phyloP scores from a whole-genome alignment of 306 rosid genomes.

The Macrotyloma uniflorum region DNA sequence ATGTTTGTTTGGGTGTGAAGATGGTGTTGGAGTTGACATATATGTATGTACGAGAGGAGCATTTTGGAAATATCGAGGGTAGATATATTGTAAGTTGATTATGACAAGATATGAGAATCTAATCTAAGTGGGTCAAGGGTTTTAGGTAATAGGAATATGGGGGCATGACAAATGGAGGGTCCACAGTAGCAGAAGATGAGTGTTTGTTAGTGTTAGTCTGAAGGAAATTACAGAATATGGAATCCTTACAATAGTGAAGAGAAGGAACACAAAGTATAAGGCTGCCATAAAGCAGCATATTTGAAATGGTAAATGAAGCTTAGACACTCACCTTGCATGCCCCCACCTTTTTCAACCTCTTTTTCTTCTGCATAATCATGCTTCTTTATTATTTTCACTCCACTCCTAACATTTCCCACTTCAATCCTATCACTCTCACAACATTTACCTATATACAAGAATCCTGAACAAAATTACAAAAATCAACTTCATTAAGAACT shows the following conservation, averaged over 20 bases:
- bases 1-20: neutral
- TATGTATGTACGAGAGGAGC: neutral
- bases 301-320: slow-evolving; percentile 35
- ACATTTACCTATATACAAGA: too few species aligned
- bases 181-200: slow-evolving; percentile 23
- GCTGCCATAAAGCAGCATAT: slow-evolving; percentile 49
- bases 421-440: neutral
- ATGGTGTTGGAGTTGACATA: slow-evolving; percentile 26
- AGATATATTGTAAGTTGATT: slow-evolving; percentile 27
- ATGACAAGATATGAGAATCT: slow-evolving; percentile 25
- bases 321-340: neutral
- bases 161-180: slow-evolving; percentile 27
- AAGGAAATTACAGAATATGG: slow-evolving; percentile 21
- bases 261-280: slow-evolving; percentile 27
- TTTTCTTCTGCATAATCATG: slow-evolving; percentile 39
- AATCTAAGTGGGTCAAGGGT: slow-evolving; percentile 28
- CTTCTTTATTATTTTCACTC: neutral
- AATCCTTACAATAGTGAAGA: slow-evolving; percentile 29
- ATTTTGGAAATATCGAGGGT: slow-evolving; percentile 22
- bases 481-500: too few species aligned
- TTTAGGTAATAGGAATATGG: slow-evolving; percentile 31
- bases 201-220: slow-evolving; percentile 15
- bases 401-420: neutral
- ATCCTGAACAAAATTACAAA: too few species aligned
- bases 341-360: slow-evolving; percentile 27